Evolutionary conservation across 352 stramenopile genomes (phyloP), one percentile per base, ranked within the genome.

Genomic region (Phytopythium mirpurense): DNA sequence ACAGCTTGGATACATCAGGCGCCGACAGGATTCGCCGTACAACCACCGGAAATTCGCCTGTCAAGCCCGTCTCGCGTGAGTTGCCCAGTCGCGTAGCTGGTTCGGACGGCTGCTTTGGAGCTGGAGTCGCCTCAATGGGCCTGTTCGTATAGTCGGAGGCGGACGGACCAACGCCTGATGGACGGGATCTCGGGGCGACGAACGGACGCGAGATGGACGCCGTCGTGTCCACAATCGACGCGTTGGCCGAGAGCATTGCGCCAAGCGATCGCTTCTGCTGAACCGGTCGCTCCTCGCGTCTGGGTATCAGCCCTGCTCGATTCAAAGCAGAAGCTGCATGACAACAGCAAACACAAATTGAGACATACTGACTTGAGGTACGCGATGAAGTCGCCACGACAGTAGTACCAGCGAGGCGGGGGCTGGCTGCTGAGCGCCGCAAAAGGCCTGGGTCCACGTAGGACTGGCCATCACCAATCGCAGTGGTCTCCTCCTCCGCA

Each of bases 401-500:
- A 57, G 29, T 40, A 44, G 34, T 54, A 81, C 69, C 64, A 51
- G 54, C 34, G 21, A 43, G 36, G 12, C 67, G 45, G 11, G 46
- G 16, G 21, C 34, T 50, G 7, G 32, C 38, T 29, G 52, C 36
- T 36, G 51, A 27, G 12, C 68, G 65, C 1, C 60, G 72, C 55
- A 92, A 72, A 18, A 92, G 61, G 14, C 76, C 60, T 19, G 82
- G 82, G 37, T 92, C 80, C 19, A 94, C 76, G 48, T 91, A 94
- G 1, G 81, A 89, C 54, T 94, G 83, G 0, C 83, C 83, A 59
- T 89, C 83, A 15, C 80, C 83, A 48, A 93, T 93, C 19, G 68
- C 74, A 11, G 64, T 67, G 51, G 67, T 63, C 35, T 54, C 68
- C 35, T 11, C 55, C 14, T 35, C 21, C 15, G 32, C 4, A 29